Conservation (phyloP, 225 moss, liverwort and hornwort genomes). For the Polytrichum commune region DNA sequence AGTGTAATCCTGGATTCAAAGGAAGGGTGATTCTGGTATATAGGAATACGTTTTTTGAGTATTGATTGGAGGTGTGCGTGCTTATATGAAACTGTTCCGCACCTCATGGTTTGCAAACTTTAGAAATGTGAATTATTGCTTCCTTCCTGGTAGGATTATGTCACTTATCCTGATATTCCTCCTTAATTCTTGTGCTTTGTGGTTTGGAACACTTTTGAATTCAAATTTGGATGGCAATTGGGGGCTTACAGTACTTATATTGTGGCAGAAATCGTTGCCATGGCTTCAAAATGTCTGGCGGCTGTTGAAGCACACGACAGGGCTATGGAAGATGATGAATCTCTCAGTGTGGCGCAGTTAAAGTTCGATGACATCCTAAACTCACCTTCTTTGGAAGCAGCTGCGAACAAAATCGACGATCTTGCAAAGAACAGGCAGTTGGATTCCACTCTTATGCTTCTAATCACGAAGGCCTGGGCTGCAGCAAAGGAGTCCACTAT, state of each 20-base stretch:
- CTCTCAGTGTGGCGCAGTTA: conserved; percentile 56
- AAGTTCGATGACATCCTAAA: conserved; percentile 84
- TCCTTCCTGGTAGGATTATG: too few species aligned
- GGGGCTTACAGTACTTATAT: not conserved
- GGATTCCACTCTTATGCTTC: conserved; percentile 92
- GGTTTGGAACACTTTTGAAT: too few species aligned
- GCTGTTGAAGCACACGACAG: conserved; percentile 77
- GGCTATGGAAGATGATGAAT: conserved; percentile 49
- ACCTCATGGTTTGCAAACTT: too few species aligned
- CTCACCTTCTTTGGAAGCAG: conserved; percentile 77
- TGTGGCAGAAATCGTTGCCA: conserved; percentile 60
- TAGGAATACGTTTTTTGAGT: too few species aligned
- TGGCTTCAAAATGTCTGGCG: conserved; percentile 73
- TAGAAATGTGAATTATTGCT: too few species aligned
- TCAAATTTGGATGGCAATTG: too few species aligned
- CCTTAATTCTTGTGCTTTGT: too few species aligned
- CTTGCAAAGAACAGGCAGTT: conserved; percentile 78
- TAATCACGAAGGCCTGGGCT: conserved; percentile 96
- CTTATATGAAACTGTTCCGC: too few species aligned
- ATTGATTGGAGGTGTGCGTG: too few species aligned
- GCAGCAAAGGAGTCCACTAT: conserved; percentile 92
- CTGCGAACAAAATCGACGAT: conserved; percentile 81
- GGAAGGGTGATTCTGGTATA: too few species aligned
- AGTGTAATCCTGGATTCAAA: too few species aligned
- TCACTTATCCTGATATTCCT: not conserved